Conservation (phyloP, 2,329 filamentous ascomycete genomes). For the Colletotrichum phormii region DNA sequence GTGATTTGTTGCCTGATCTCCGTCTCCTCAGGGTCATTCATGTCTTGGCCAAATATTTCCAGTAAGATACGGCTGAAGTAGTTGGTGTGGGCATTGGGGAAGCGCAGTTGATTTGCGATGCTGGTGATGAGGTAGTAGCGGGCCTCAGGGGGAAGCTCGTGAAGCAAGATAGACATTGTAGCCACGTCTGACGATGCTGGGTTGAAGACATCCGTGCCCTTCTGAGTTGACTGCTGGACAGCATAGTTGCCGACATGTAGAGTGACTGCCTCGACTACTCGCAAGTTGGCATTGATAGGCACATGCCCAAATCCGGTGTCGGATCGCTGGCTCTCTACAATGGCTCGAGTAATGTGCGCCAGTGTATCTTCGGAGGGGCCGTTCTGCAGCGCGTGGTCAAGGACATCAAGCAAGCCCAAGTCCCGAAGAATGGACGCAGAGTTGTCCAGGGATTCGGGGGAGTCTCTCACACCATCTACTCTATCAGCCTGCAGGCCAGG, state of each 20-base stretch:
- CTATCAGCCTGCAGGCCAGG: constrained; percentile 81
- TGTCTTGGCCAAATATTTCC: constrained; percentile 84
- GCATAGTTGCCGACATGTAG: constrained; percentile 83
- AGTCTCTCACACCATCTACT: constrained; percentile 78
- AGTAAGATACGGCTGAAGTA: constrained; percentile 91
- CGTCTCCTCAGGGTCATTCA: constrained; percentile 78
- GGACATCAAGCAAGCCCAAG: constrained; percentile 67
- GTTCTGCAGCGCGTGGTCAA: constrained; percentile 68
- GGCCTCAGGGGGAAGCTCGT: constrained; percentile 79
- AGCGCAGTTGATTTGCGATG: constrained; percentile 92
- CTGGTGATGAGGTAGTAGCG: constrained; percentile 87
- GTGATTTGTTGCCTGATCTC: constrained; percentile 93
- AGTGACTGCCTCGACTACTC: constrained; percentile 84
- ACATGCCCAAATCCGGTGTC: constrained; percentile 75
- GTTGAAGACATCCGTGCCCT: constrained; percentile 73
- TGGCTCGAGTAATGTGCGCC: constrained; percentile 79
- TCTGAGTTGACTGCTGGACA: constrained; percentile 68
- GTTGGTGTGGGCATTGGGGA: constrained; percentile 88
- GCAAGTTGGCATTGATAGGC: constrained; percentile 75
- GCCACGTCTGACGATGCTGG: constrained; percentile 74
- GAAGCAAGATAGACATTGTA: constrained; percentile 80
- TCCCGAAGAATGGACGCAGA: constrained; percentile 65
- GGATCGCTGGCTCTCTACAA: constrained; percentile 69
- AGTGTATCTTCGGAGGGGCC: constrained; percentile 79
- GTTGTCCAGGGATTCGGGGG: constrained; percentile 74